Evolutionary conservation across 2,329 filamentous ascomycete genomes (phyloP).

Genomic region (Aspergillus piperis): DNA sequence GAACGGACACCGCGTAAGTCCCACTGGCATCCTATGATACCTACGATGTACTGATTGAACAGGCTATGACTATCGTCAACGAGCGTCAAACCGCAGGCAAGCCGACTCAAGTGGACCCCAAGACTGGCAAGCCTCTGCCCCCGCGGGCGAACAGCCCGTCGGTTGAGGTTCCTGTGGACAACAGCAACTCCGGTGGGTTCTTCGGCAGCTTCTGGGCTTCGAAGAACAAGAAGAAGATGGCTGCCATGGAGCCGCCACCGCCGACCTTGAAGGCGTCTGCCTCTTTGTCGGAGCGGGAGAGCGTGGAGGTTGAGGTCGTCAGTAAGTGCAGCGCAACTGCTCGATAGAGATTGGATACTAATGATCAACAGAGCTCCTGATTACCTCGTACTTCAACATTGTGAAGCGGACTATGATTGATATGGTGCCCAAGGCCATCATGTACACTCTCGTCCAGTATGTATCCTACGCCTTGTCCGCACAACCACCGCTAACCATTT

Average conservation of each 20-base stretch:
- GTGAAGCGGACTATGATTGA: conserved; percentile 98
- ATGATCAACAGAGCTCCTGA: conserved; percentile 72
- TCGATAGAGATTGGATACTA: conserved; percentile 9
- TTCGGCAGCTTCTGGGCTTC: conserved; percentile 98
- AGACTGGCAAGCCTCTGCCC: conserved; percentile 94
- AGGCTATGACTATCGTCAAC: conserved; percentile 97
- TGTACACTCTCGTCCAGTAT: conserved; percentile 94
- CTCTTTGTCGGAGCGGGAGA: conserved; percentile 88
- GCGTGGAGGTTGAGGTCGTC: conserved; percentile 96
- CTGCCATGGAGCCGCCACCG: conserved; percentile 97
- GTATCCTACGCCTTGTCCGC: conserved; percentile 42
- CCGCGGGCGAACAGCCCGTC: conserved; percentile 75
- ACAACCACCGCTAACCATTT: conserved; percentile 11
- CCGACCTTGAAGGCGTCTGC: conserved; percentile 92
- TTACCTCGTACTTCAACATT: conserved; percentile 97
- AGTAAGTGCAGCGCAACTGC: conserved; percentile 60
- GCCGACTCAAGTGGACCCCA: conserved; percentile 94
- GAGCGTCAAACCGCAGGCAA: conserved; percentile 80
- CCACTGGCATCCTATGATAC: not conserved
- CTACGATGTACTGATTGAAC: conserved; percentile 21
- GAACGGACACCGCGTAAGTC: conserved; percentile 80
- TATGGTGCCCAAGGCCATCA: conserved; percentile 99
- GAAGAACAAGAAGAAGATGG: conserved; percentile 99
- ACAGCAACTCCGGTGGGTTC: conserved; percentile 71
- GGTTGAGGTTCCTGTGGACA: conserved; percentile 56